Evolutionary conservation across 495 filamentous ascomycete genomes (phyloP).

Genomic region (Halenospora varia): DNA sequence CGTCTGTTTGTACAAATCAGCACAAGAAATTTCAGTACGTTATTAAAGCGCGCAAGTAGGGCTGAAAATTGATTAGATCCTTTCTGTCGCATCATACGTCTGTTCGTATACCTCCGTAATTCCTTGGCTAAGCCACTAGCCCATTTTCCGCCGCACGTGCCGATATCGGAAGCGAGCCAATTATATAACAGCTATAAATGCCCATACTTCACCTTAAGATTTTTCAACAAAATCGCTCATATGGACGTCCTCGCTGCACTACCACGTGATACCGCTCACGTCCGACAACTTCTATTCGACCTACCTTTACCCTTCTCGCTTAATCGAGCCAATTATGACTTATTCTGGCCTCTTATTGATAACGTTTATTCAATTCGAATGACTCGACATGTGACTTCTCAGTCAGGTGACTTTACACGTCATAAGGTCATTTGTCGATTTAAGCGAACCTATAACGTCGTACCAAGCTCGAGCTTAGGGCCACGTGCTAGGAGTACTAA

Average conservation of each 20-base stretch:
- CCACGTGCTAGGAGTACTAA: no score
- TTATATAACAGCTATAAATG: no score
- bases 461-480: no score
- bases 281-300: background rate
- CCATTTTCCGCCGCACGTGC: no score
- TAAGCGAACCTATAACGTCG: no score
- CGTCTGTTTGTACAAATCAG: constrained; percentile 2
- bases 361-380: constrained; percentile 3
- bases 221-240: background rate
- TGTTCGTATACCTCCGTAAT: background rate
- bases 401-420: no score
- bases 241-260: constrained; percentile 1
- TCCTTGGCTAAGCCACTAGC: no score
- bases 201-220: background rate
- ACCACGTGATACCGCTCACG: background rate
- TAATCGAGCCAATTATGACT: background rate
- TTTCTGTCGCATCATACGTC: constrained; percentile 1
- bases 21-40: background rate
- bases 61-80: background rate
- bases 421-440: no score
- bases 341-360: constrained; percentile 6
- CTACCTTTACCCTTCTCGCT: background rate
- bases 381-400: no score
- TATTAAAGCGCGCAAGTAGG: background rate
- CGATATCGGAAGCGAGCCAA: no score